phyloP scores from a whole-genome alignment of 2,329 filamentous ascomycete species.

The Aspergillus texensis region DNA sequence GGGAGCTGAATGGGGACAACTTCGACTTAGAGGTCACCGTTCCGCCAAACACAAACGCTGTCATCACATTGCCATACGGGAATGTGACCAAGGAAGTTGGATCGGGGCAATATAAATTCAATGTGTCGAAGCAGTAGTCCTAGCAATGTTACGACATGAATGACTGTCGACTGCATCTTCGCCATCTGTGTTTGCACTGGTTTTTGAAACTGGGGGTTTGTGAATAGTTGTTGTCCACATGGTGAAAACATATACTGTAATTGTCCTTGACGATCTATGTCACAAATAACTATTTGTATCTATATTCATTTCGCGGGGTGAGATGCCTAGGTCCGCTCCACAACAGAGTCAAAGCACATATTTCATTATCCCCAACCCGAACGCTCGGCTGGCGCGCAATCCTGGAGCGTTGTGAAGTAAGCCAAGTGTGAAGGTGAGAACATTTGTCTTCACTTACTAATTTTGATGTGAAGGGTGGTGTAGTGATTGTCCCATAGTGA shows the following conservation, averaged over 20 bases:
- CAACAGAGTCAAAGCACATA: too few species aligned
- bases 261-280: too few species aligned
- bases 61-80: background rate
- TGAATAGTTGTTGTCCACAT: background rate
- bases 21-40: background rate
- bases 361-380: too few species aligned
- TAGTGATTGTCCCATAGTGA: too few species aligned
- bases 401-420: too few species aligned
- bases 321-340: too few species aligned
- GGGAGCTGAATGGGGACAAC: background rate
- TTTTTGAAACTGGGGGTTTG: background rate
- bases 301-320: background rate
- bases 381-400: too few species aligned
- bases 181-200: background rate
- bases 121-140: background rate
- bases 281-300: background rate
- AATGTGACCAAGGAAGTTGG: background rate
- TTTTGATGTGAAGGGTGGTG: too few species aligned
- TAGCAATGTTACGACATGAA: fast-evolving
- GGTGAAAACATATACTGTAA: background rate
- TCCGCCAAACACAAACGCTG: background rate
- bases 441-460: too few species aligned
- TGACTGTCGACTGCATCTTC: background rate
- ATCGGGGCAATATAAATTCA: background rate
- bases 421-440: too few species aligned